phyloP scores from a whole-genome alignment of 1,139 yeast species.

The Sugiyamaella xylanicola region DNA sequence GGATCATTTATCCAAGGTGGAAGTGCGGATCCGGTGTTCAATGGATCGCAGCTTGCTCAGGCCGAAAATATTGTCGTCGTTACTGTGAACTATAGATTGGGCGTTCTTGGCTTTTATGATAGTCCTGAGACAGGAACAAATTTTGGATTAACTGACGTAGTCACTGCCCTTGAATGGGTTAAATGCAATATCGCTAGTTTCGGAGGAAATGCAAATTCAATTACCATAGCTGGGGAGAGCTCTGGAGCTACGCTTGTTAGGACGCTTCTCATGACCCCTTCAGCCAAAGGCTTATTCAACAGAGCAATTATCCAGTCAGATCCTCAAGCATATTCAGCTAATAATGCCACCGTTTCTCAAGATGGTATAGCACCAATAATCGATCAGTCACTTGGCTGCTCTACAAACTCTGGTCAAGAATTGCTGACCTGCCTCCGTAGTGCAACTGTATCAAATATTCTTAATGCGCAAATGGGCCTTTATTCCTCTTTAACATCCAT shows the following conservation, averaged over 20 bases:
- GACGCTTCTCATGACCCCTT: slow-evolving; percentile 33
- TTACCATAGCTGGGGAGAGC: slow-evolving; percentile 45
- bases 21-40: slow-evolving; percentile 38
- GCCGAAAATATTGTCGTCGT: slow-evolving; percentile 42
- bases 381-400: slow-evolving; percentile 28
- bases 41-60: slow-evolving; percentile 39
- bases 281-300: slow-evolving; percentile 33
- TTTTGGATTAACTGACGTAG: slow-evolving; percentile 42
- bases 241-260: slow-evolving; percentile 44
- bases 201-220: slow-evolving; percentile 43
- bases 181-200: slow-evolving; percentile 40
- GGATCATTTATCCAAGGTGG: slow-evolving; percentile 44
- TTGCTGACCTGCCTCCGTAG: slow-evolving; percentile 29
- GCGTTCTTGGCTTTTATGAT: slow-evolving; percentile 42
- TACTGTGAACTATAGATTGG: slow-evolving; percentile 44
- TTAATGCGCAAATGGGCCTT: slow-evolving; percentile 28
- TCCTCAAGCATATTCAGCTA: slow-evolving; percentile 36
- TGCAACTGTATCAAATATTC: slow-evolving; percentile 26
- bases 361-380: slow-evolving; percentile 27
- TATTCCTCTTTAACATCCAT: slow-evolving; percentile 14
- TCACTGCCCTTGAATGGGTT: slow-evolving; percentile 44
- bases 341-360: slow-evolving; percentile 29
- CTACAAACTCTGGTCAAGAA: slow-evolving; percentile 10
- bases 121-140: slow-evolving; percentile 36
- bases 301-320: slow-evolving; percentile 41